phyloP scores from a whole-genome alignment of 2,329 filamentous ascomycete genomes.

The Botrytis paeoniae region DNA sequence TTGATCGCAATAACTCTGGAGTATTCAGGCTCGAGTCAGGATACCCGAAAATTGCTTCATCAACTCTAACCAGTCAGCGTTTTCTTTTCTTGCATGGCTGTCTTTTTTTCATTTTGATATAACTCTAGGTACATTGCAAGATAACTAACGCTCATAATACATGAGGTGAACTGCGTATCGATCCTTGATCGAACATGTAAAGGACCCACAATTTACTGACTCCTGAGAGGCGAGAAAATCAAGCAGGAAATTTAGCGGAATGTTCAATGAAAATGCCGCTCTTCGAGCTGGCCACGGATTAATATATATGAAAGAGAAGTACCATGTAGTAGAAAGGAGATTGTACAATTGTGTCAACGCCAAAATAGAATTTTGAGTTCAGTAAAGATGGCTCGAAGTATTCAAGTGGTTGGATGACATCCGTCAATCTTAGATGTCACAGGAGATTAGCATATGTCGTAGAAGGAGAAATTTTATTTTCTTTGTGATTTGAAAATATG shows the following conservation, averaged over 20 bases:
- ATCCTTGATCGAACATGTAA: background rate
- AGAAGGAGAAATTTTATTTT: background rate
- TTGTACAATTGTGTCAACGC: background rate
- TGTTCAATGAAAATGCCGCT: background rate
- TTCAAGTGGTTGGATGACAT: background rate
- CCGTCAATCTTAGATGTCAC: background rate
- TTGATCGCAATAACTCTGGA: background rate
- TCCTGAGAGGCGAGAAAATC: background rate
- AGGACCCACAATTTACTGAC: background rate
- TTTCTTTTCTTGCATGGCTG: background rate
- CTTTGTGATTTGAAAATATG: background rate
- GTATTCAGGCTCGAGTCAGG: too few species aligned
- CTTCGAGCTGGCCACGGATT: background rate
- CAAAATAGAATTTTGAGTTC: background rate
- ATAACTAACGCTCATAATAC: background rate
- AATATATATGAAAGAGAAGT: background rate
- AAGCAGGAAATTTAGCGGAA: background rate
- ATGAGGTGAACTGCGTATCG: background rate
- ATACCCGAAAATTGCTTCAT: background rate
- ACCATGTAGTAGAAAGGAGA: rapidly evolving
- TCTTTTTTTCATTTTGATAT: background rate
- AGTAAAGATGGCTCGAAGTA: background rate
- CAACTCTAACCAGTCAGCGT: background rate
- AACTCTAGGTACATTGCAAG: background rate
- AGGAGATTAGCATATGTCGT: background rate